Base-by-base conservation (phyloP, 2,329 filamentous ascomycete species). In the Epicoccum sorghinum region DNA sequence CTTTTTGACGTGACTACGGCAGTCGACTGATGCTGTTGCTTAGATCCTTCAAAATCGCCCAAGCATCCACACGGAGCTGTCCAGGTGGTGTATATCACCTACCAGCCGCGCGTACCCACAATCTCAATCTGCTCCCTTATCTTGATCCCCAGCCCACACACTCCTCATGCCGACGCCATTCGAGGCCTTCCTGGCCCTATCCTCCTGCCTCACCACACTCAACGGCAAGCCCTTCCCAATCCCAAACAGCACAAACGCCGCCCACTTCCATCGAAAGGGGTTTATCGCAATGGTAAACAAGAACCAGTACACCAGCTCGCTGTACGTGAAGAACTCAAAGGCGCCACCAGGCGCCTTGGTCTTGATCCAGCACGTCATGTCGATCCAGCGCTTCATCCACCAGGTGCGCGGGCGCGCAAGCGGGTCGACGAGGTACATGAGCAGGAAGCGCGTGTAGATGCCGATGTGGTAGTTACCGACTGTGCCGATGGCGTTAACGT, bases 261-360 rank as follows among this genome's bases (percentile, higher is more conserved):
- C 89, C 91, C 91, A 96, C 78, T 96, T 96, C 90, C 91, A 96
- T 7, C 91, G 79, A 74, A 96, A 96, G 0, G 91, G 91, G 68
- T 96, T 96, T 65, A 95, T 82, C 4, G 82, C 77, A 37, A 93
- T 86, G 52, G 88, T 88, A 67, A 95, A 96, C 5, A 86, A 71
- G 61, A 93, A 95, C 91, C 91, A 96, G 80, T 90, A 96, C 4
- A 95, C 69, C 45, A 96, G 77, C 74, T 96, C 91, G 0, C 89
- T 82, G 66, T 96, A 96, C 0, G 91, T 96, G 71, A 96, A 95
- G 77, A 96, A 96, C 70, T 96, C 90, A 66, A 96, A 93, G 0
- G 90, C 90, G 0, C 84, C 86, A 0, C 79, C 69, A 0, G 91
- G 90, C 2, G 88, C 86, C 9, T 81, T 80, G 2, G 75, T 73